phyloP scores from a whole-genome alignment of 1,139 yeast species.

The Tardiomyces blankii region DNA sequence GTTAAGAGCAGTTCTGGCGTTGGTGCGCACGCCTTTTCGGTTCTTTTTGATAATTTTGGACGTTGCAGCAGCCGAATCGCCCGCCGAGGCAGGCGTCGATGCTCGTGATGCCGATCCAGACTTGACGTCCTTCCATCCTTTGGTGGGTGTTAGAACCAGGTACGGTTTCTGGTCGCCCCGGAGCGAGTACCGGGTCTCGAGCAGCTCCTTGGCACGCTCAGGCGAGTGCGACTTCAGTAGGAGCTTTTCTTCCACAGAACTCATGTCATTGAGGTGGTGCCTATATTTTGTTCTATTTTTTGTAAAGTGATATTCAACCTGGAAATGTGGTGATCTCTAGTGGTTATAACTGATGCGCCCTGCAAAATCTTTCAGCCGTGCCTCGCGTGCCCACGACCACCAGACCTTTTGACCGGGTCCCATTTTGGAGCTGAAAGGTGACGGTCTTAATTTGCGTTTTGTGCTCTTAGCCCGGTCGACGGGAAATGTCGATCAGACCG shows the following conservation, averaged over 20 bases:
- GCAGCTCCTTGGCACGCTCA: constrained; percentile 35
- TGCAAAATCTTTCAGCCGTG: no score
- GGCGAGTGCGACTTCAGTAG: constrained; percentile 39
- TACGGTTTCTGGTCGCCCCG: constrained; percentile 51
- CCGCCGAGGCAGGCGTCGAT: neutral
- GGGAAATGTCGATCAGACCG: no score
- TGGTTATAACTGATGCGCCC: no score
- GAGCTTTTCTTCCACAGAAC: constrained; percentile 39
- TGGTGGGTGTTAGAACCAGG: constrained; percentile 38
- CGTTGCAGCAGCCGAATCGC: neutral
- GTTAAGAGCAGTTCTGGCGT: constrained; percentile 38
- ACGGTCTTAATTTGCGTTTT: no score
- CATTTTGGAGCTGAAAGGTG: no score
- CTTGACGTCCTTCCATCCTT: constrained; percentile 12
- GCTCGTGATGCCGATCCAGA: neutral
- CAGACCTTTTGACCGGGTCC: no score
- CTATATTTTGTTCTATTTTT: no score
- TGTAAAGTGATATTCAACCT: no score
- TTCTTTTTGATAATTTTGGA: constrained; percentile 3
- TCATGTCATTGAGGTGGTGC: neutral
- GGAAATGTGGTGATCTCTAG: no score
- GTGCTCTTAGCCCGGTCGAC: no score
- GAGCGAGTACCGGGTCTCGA: constrained; percentile 45
- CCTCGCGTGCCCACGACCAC: no score
- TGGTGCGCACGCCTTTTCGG: constrained; percentile 5